phyloP scores from a whole-genome alignment of 2,329 filamentous ascomycete genomes.

The Pyricularia sp. region DNA sequence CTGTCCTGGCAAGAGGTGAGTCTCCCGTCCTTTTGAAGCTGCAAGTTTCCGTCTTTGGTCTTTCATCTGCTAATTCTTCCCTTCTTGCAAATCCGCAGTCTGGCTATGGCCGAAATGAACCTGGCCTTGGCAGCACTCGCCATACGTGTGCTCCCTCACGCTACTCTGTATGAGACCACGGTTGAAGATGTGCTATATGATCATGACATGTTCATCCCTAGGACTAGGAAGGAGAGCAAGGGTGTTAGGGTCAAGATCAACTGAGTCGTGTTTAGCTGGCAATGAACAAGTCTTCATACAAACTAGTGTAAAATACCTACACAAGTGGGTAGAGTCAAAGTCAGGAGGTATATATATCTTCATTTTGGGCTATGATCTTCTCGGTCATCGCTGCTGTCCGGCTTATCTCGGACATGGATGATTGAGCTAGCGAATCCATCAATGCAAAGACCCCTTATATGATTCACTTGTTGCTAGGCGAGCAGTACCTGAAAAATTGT shows the following conservation, averaged over 20 bases:
- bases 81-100: slow-evolving; percentile 7
- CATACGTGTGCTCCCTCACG: slow-evolving; percentile 18
- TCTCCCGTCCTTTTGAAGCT: neutral
- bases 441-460: too few species aligned
- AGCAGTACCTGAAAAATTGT: too few species aligned
- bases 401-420: too few species aligned
- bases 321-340: neutral
- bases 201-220: slow-evolving; percentile 5
- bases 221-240: slow-evolving; percentile 4
- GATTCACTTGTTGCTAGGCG: too few species aligned
- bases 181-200: slow-evolving; percentile 19
- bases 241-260: slow-evolving; percentile 5
- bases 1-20: slow-evolving; percentile 30
- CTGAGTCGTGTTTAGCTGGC: neutral
- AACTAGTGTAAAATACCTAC: too few species aligned
- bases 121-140: slow-evolving; percentile 15
- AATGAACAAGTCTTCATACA: neutral
- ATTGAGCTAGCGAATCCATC: too few species aligned
- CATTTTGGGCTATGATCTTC: too few species aligned
- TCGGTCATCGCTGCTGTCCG: too few species aligned
- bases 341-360: neutral
- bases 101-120: slow-evolving; percentile 21
- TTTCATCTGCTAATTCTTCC: neutral
- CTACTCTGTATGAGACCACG: slow-evolving; percentile 18
- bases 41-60: neutral